These are phyloP conservation scores for Hirsutella minnesotensis DNA, from an alignment of 2,329 filamentous ascomycete species.

Conservation along the genomic window DNA sequence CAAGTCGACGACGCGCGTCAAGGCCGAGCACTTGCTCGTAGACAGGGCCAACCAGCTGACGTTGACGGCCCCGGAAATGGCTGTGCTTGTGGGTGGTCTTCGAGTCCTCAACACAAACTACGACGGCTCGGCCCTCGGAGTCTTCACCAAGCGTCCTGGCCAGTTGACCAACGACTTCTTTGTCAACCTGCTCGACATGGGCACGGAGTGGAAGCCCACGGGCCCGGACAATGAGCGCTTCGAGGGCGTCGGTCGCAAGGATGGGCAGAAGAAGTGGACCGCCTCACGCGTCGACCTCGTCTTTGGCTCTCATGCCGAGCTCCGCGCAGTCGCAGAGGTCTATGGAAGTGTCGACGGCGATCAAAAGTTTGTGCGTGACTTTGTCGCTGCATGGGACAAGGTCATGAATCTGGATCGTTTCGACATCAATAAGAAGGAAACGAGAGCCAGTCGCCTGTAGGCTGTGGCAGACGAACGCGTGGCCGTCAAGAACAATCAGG, in stretches of 20 bases:
- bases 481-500: too few species aligned
- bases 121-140: conserved; percentile 54
- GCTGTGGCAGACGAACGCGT: too few species aligned
- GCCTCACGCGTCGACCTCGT: conserved; percentile 58
- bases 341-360: conserved; percentile 49
- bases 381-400: conserved; percentile 61
- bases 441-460: conserved; percentile 8
- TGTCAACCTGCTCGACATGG: conserved; percentile 61
- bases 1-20: conserved; percentile 44
- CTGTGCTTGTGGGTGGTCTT: conserved; percentile 60
- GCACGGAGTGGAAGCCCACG: conserved; percentile 44
- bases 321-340: conserved; percentile 59
- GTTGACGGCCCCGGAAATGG: conserved; percentile 58
- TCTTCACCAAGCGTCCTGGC: conserved; percentile 58
- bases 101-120: conserved; percentile 60
- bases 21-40: conserved; percentile 57
- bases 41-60: conserved; percentile 62
- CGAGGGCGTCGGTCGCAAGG: conserved; percentile 53
- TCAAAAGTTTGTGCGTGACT: conserved; percentile 59
- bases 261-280: conserved; percentile 54
- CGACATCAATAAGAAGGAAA: conserved; percentile 30
- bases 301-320: conserved; percentile 63
- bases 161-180: conserved; percentile 72
- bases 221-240: conserved; percentile 41
- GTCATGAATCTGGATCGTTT: conserved; percentile 64